A percentile compares a stretch with the other conserved stretches of the same genome.
Conservation (phyloP, 2,329 filamentous ascomycete species). For the Exophiala aquamarina region DNA sequence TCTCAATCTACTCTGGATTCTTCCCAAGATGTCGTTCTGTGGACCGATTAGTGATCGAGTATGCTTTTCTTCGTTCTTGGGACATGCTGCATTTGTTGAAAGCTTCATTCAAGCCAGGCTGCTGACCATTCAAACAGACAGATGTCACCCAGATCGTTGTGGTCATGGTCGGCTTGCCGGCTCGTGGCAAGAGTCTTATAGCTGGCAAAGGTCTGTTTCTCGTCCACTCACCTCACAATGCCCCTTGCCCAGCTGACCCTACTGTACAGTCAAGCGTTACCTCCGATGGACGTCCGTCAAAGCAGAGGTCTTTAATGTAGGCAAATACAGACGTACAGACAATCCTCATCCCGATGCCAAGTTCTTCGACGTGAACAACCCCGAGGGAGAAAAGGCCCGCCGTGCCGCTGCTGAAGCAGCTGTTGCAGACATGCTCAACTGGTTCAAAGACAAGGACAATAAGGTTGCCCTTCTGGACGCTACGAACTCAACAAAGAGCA, state of each 20-base stretch:
- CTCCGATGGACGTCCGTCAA: conserved; percentile 95
- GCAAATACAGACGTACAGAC: conserved; percentile 85
- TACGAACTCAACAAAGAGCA: conserved; percentile 89
- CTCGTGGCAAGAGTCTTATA: conserved; percentile 94
- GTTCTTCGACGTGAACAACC: conserved; percentile 91
- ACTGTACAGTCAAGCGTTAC: conserved; percentile 74
- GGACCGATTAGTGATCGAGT: conserved; percentile 18
- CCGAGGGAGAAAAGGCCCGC: conserved; percentile 85
- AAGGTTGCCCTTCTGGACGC: conserved; percentile 93
- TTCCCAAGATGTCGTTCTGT: conserved; percentile 12
- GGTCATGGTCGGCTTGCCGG: conserved; percentile 96
- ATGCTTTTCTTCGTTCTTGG: conserved; percentile 7
- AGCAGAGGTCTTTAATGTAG: conserved; percentile 94
- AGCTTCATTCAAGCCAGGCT: conserved; percentile 2
- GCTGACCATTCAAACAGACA: conserved; percentile 15
- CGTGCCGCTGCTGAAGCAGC: conserved; percentile 88
- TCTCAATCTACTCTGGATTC: not conserved
- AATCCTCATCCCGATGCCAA: conserved; percentile 88
- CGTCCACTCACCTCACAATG: not conserved
- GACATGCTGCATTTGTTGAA: not conserved
- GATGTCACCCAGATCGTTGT: conserved; percentile 97
- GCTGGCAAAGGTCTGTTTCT: conserved; percentile 85
- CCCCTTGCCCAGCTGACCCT: conserved; percentile 3
- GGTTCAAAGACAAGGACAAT: conserved; percentile 76
- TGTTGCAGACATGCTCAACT: conserved; percentile 87